Conservation (phyloP, 2,329 filamentous ascomycete species). For the Knoxdaviesia capensis region DNA sequence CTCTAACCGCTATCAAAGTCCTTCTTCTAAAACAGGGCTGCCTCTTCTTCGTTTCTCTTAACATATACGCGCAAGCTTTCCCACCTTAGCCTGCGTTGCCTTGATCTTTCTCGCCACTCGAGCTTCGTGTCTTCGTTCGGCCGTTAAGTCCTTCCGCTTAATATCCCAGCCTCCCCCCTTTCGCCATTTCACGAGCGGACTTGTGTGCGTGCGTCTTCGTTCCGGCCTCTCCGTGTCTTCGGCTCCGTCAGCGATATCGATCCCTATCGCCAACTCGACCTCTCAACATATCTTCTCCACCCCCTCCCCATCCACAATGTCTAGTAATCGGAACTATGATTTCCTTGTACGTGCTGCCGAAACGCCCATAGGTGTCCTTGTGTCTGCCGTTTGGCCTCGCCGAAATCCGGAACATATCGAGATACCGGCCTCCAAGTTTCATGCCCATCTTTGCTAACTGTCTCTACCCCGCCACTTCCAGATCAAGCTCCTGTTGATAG, state of each 20-base stretch:
- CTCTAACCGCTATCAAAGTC: neutral
- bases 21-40: neutral
- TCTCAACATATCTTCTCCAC: neutral
- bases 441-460: neutral
- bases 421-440: neutral
- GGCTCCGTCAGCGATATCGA: neutral
- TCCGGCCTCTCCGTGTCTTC: no score
- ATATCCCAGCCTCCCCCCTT: neutral
- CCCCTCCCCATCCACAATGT: conserved; percentile 36
- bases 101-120: no score
- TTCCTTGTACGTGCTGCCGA: conserved; percentile 54
- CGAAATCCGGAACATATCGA: conserved; percentile 1
- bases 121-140: no score
- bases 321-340: conserved; percentile 96
- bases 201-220: no score
- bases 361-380: conserved; percentile 6
- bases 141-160: no score
- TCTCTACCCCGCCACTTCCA: conserved; percentile 16
- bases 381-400: conserved; percentile 4
- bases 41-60: no score
- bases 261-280: neutral
- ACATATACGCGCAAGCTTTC: no score
- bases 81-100: no score
- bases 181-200: neutral
- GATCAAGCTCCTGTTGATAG: conserved; percentile 95